A percentile compares a stretch with the other conserved stretches of the same genome.
phyloP scores from a whole-genome alignment of 768 basidiomycete species.

The Mycena vitilis region DNA sequence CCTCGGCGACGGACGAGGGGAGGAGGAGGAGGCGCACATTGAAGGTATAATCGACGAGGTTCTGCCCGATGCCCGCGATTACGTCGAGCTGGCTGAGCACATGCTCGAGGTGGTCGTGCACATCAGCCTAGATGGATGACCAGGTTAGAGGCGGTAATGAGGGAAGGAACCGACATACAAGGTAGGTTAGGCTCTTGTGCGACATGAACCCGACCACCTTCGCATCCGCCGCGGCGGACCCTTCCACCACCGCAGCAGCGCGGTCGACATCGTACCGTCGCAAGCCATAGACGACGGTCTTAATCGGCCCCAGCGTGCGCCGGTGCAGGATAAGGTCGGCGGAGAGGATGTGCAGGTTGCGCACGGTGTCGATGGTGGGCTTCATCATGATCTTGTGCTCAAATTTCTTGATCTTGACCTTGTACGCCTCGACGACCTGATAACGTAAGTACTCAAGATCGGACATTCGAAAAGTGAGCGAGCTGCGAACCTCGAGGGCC shows the following conservation, averaged over 20 bases:
- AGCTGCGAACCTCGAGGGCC: constrained; percentile 57
- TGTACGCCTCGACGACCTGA: constrained; percentile 73
- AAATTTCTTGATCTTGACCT: constrained; percentile 68
- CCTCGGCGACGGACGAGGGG: background rate
- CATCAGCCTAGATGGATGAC: constrained; percentile 65
- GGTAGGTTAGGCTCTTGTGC: constrained; percentile 74
- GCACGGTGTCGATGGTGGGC: constrained; percentile 72
- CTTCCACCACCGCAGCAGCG: constrained; percentile 66
- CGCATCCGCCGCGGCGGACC: constrained; percentile 42
- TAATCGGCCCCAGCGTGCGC: constrained; percentile 78
- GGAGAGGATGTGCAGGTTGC: constrained; percentile 75
- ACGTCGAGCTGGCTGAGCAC: constrained; percentile 77
- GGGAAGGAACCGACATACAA: constrained; percentile 52
- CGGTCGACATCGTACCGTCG: constrained; percentile 79
- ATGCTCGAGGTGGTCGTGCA: constrained; percentile 81
- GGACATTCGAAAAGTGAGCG: background rate
- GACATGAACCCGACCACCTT: constrained; percentile 73
- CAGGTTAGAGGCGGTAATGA: background rate
- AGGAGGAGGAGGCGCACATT: constrained; percentile 59
- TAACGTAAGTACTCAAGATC: background rate
- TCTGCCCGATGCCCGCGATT: constrained; percentile 77
- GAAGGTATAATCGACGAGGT: constrained; percentile 79
- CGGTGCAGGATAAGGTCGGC: constrained; percentile 82
- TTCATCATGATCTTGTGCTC: constrained; percentile 70
- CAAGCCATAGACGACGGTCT: constrained; percentile 74